Evolutionary conservation across 2,329 filamentous ascomycete genomes (phyloP), one percentile per base, ranked within the genome.

Genomic region (Pseudomassariella vexata): DNA sequence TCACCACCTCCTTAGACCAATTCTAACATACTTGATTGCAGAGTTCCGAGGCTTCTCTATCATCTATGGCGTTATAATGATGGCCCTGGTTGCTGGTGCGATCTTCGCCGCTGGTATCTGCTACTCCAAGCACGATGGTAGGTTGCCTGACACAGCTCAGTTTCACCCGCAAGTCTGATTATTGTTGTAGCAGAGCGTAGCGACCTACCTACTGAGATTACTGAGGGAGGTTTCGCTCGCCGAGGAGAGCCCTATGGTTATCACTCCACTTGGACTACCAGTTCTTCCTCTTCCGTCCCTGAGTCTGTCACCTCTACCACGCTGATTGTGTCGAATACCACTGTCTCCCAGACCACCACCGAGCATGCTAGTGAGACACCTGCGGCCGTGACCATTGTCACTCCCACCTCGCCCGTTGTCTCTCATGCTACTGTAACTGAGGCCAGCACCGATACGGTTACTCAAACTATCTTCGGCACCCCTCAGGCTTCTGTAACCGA

Each of bases 111-210:
- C 19, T 24, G 26, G 32, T 21, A 18, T 34, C 25, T 34, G 32
- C 25, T 34, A 28, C 7, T 9, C 23, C 15, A 24, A 34, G 14
- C 32, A 34, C 17, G 24, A n/a, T n/a, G n/a, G n/a, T n/a, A n/a
- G n/a, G n/a, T n/a, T n/a, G n/a, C n/a, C n/a, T n/a, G n/a, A n/a
- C n/a, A n/a, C n/a, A n/a, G n/a, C n/a, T n/a, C n/a, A n/a, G n/a
- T n/a, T n/a, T n/a, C n/a, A n/a, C n/a, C n/a, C n/a, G n/a, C n/a
- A n/a, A n/a, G n/a, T n/a, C n/a, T n/a, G n/a, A n/a, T n/a, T n/a
- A n/a, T n/a, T n/a, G n/a, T n/a, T n/a, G n/a, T n/a, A n/a, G n/a
- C n/a, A n/a, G n/a, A n/a, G n/a, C n/a, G n/a, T n/a, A n/a, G n/a
- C n/a, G n/a, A n/a, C n/a, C n/a, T n/a, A n/a, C n/a, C n/a, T n/a